phyloP scores from a whole-genome alignment of 2,329 filamentous ascomycete species.

The Colletotrichum chlorophyti region DNA sequence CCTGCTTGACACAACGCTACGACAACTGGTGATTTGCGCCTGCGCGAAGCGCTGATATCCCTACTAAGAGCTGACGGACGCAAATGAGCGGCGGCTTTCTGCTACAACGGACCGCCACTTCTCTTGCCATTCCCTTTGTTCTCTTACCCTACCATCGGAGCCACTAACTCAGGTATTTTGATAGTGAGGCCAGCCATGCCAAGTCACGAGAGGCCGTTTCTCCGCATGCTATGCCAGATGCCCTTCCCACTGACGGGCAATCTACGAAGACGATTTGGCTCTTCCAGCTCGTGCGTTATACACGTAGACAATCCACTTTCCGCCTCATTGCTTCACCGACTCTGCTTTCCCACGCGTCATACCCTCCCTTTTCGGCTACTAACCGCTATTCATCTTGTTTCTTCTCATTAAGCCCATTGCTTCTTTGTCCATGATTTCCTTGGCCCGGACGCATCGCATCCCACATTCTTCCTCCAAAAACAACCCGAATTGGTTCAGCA shows the following conservation, averaged over 20 bases:
- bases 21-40: no score
- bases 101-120: slow-evolving; percentile 5
- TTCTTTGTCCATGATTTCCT: slow-evolving; percentile 20
- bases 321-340: no score
- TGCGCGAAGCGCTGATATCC: no score
- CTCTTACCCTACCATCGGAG: background rate
- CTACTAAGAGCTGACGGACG: no score
- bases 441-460: background rate
- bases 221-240: background rate
- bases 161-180: background rate
- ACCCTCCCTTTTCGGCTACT: no score
- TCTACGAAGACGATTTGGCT: no score
- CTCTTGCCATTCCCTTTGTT: background rate
- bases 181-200: slow-evolving; percentile 1
- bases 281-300: no score
- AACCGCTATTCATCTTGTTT: background rate
- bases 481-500: slow-evolving; percentile 5
- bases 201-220: background rate
- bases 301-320: background rate
- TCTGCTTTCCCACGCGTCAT: slow-evolving; percentile 2
- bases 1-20: no score
- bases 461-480: slow-evolving; percentile 6
- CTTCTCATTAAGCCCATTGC: background rate
- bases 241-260: background rate
- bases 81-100: background rate